A percentile compares a stretch with the other conserved stretches of the same genome.
Conservation (phyloP, 1,284 basidiomycete genomes). For the Melampsora larici-populina region DNA sequence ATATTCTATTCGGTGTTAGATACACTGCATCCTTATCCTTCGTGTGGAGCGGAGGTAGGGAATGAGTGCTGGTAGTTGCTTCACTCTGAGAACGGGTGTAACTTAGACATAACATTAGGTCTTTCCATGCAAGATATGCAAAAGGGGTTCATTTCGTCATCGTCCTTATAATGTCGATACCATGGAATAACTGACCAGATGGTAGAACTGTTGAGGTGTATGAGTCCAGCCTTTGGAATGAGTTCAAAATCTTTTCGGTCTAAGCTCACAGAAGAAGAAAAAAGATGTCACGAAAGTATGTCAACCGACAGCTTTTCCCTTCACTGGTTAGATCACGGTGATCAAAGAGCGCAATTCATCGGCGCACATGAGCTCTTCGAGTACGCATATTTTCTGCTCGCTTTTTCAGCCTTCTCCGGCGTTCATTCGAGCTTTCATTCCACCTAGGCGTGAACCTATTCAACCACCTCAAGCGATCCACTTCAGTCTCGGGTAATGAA, state of each 20-base stretch:
- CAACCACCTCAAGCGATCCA: slow-evolving; percentile 20
- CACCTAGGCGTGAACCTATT: slow-evolving; percentile 31
- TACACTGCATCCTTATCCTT: slow-evolving; percentile 13
- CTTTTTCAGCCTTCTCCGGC: slow-evolving; percentile 3
- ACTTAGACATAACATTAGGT: slow-evolving; percentile 25
- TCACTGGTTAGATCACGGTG: neutral
- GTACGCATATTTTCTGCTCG: slow-evolving; percentile 20
- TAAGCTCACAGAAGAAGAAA: slow-evolving; percentile 10
- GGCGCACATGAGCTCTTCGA: slow-evolving; percentile 21
- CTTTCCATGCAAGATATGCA: slow-evolving; percentile 2
- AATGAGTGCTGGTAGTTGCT: neutral
- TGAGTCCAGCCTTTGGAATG: slow-evolving; percentile 32
- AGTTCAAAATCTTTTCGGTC: slow-evolving; percentile 29
- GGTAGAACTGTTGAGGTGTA: slow-evolving; percentile 24
- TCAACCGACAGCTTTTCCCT: neutral
- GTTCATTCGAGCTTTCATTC: slow-evolving; percentile 18
- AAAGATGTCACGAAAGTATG: neutral
- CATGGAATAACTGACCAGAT: slow-evolving; percentile 19
- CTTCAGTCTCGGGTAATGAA: slow-evolving; percentile 20
- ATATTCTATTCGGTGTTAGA: slow-evolving; percentile 36
- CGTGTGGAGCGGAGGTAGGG: neutral
- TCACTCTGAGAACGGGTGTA: neutral
- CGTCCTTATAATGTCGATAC: too few species aligned
- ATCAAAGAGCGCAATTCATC: neutral
- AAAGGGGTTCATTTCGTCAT: too few species aligned